Evolutionary conservation across 2,329 filamentous ascomycete species (phyloP), one percentile per base, ranked within the genome.

Genomic region (Talaromyces pinophilus): DNA sequence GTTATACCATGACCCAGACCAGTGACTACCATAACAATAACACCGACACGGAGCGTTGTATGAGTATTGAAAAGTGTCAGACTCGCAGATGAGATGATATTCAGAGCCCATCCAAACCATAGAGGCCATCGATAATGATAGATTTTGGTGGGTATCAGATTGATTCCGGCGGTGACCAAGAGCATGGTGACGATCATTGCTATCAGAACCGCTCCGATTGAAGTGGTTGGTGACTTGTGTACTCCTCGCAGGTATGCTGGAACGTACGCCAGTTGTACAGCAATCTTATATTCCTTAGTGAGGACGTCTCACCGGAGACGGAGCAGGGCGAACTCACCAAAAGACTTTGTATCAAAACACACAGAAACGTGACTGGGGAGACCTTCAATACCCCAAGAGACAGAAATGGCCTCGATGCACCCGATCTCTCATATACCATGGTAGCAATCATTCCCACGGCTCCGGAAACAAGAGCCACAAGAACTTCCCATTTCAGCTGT

Each of bases 101-200:
- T 62, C 15, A 67, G 48, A 35, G 57, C 62, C 65, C 65, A 67
- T 10, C 65, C 65, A 19, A 54, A 15, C 62, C 65, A 67, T 10
- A 67, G 50, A 33, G 46, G 57, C 62, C 65, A 67, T 11, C 62
- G 55, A 52, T 62, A 64, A n/a, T 52, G 52, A 42, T 50, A 54
- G 17, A 57, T n/a, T 52, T 59, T 61, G n/a, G 46, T 59, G 1
- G 62, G 57, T 40, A 67, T 35, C 1, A 64, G 10, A 42, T 50
- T 48, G 13, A 50, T 25, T 10, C 6, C 40, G 2, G 46, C 62
- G 30, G 46, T 44, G 40, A 25, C 57, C 1, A 64, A 4, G 8
- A 67, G 40, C n/a, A 63, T 25, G 10, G 40, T 48, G 10, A 25
- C 33, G 10, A 63, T 30, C 48, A 67, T 54, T 15, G 65, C 22